Evolutionary conservation across 2,329 filamentous ascomycete genomes (phyloP), one percentile per base, ranked within the genome.

Genomic region (Penicillium sp.): DNA sequence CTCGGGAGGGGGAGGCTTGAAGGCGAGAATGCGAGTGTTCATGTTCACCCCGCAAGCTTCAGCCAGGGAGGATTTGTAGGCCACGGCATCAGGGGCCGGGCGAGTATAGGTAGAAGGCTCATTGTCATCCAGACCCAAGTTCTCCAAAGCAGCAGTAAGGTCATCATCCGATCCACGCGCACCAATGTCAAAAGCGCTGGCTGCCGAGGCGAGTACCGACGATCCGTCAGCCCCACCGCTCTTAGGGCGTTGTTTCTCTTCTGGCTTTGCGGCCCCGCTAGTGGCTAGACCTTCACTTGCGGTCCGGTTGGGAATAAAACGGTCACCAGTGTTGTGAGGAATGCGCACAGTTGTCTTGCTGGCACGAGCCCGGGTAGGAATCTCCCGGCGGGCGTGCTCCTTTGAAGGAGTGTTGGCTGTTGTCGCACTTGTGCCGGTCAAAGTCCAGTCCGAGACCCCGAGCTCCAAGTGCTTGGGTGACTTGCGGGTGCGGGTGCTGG

Each of bases 1-100:
- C 79, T 97, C 94, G 4, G 94, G 94, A n/a, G 94, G 85, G 2
- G 93, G 92, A 53, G 94, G 94, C 86, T 99, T 99, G 84, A 97
- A 99, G 58, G 94, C 90, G 50, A 99, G 88, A 67, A 99, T 99
- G 61, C 94, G 90, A 53, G 92, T 95, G 81, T 92, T 96, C 60
- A 96, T 84, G 71, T 87, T 93, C 61, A 99, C 91, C 55, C 92
- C 94, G 73, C 93, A 97, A 48, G 93, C 93, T 64, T 87, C 88
- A 44, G 93, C 92, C 44, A 97, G 81, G 3, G 92, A 93, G 57
- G 94, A 91, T 76, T 97, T 89, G 75, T 97, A 97, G 22, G 93
- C 93, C 51, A 90, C 86, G 2, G 90, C 88, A 75, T 94, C 92
- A 54, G 92, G 92, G 8, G 92, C 91, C 14, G 90, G 88, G 61